Evolutionary conservation across 228 moss, liverwort and hornwort species (phyloP), one percentile per base, ranked within the genome.

Genomic region (Sphagnum magellanicum): DNA sequence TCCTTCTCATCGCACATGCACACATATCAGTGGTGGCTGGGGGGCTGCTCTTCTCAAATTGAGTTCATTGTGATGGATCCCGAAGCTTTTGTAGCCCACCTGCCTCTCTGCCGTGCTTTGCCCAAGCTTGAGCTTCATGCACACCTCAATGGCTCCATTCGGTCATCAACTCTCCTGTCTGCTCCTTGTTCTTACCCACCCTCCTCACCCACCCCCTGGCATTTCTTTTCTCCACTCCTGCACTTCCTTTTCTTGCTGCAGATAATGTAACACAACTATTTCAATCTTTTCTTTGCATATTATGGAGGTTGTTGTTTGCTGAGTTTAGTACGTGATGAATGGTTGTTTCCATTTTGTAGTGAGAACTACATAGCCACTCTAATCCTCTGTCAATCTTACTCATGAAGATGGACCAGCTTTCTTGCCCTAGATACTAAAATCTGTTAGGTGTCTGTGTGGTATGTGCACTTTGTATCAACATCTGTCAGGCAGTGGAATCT

Each of bases 111-210:
- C 51, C 59, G 48, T 50, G 85, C 83, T 3, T 46, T 92, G 83
- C 94, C 92, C 0, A 95, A 95, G 81, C 58, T 95, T n/a, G 92
- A 95, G 80, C 88, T 95, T 65, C 94, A 95, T 57, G 94, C 94
- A 5, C 94, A 95, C 71, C 80, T 95, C 61, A 90, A 92, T 78
- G 94, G 92, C 69, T 95, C 88, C 71, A 77, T 95, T 70, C 92
- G 94, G 8, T 66, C 88, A 49, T 49, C 88, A 59, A 95, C 94
- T 61, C 76, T 95, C 52, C 59, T 88, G 91, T 92, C 65, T 66
- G 76, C 67, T 0, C 75, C 60, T 62, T 52, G 17, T 6, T 14
- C 55, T 7, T 4, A 8, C 10, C 16, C 49, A 50, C 10, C 6
- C 60, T 62, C 32, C 55, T 55, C 55, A 55, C 1, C 12, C 12